phyloP scores from a whole-genome alignment of 2,329 filamentous ascomycete species.

The Gyromitra esculenta region DNA sequence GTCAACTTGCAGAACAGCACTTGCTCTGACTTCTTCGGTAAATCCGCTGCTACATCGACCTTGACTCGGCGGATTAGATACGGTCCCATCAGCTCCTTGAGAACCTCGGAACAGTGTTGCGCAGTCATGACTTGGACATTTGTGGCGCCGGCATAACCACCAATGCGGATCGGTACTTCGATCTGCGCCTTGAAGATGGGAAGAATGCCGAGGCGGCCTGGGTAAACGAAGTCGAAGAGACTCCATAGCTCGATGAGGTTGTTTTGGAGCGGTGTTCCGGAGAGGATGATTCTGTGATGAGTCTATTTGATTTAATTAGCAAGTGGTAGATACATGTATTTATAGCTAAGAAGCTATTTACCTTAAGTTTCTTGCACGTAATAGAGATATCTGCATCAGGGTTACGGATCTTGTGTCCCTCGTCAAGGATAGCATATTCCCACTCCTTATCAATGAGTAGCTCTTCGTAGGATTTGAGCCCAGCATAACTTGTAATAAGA shows the following conservation, averaged over 20 bases:
- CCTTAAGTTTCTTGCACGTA: conserved; percentile 85
- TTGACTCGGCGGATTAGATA: conserved; percentile 94
- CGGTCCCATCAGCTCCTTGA: conserved; percentile 92
- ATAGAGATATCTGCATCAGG: conserved; percentile 95
- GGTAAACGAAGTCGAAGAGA: conserved; percentile 95
- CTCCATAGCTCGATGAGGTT: conserved; percentile 96
- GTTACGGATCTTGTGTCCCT: conserved; percentile 98
- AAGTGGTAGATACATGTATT: background rate
- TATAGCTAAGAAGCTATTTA: conserved; percentile 11
- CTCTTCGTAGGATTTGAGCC: conserved; percentile 89
- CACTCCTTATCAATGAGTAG: conserved; percentile 84
- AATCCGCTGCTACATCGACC: conserved; percentile 88
- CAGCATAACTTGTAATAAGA: conserved; percentile 93
- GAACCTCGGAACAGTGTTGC: conserved; percentile 88
- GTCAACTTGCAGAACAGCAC: conserved; percentile 96
- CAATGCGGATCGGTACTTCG: conserved; percentile 90
- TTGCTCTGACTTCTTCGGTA: conserved; percentile 95
- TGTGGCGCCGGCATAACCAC: conserved; percentile 93
- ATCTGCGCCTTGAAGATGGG: conserved; percentile 92
- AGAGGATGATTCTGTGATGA: conserved; percentile 88
- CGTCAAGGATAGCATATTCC: conserved; percentile 93
- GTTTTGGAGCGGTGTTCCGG: conserved; percentile 97
- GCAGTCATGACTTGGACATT: conserved; percentile 95
- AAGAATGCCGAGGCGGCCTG: conserved; percentile 91
- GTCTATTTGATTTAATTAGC: conserved; percentile 67